phyloP scores from a whole-genome alignment of 495 filamentous ascomycete genomes.

The Xylaria telfairii region DNA sequence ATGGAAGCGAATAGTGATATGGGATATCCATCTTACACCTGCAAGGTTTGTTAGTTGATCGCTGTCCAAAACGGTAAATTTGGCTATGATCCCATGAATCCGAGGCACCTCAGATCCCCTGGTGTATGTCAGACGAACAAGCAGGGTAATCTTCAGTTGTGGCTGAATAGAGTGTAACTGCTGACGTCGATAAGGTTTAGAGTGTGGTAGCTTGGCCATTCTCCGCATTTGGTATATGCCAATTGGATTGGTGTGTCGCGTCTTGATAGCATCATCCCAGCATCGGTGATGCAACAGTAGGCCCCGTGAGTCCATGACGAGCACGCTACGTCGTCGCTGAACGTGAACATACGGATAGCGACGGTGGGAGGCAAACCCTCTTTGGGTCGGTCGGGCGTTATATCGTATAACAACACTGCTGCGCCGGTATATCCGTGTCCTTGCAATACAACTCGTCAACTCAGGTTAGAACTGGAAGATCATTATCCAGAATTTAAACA shows the following conservation, averaged over 20 bases:
- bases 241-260: background rate
- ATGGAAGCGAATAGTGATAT: background rate
- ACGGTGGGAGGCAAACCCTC: conserved; percentile 14
- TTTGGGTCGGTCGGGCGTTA: background rate
- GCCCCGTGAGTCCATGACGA: conserved; percentile 17
- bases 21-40: too few relatives aligned
- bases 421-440: background rate
- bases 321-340: conserved; percentile 8
- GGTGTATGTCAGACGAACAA: background rate
- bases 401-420: conserved; percentile 15
- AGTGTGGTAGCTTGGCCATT: background rate
- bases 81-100: background rate
- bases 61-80: background rate
- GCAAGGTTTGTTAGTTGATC: background rate
- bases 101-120: background rate
- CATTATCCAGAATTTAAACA: background rate
- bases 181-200: conserved; percentile 21
- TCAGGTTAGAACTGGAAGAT: background rate
- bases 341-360: background rate
- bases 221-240: background rate
- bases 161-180: background rate
- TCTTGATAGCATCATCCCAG: conserved; percentile 24
- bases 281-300: background rate
- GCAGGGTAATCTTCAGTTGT: background rate
- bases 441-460: background rate